Conservation (phyloP, 129 eudicot genomes). For the Centaurea solstitialis region DNA sequence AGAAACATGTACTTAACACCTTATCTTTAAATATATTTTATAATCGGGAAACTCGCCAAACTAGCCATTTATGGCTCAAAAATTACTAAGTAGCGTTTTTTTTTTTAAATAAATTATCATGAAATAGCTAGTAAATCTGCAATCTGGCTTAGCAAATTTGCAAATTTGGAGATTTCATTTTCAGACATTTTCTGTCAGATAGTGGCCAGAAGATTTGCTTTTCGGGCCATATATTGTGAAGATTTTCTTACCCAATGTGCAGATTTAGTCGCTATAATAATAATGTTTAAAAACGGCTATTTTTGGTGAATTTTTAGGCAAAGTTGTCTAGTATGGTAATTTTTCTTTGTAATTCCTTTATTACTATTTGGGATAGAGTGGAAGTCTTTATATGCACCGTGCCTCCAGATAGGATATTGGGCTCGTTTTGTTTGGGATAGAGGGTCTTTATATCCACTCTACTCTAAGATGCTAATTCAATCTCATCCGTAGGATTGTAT, state of each 20-base stretch:
- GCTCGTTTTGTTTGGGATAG: neutral
- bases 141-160: neutral
- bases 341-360: neutral
- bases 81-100: neutral
- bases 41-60: neutral
- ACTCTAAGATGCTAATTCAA: neutral
- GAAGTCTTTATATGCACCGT: neutral
- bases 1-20: neutral
- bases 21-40: neutral
- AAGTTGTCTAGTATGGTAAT: neutral
- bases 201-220: neutral
- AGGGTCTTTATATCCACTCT: too few species aligned
- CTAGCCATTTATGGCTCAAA: neutral
- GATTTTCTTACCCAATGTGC: neutral
- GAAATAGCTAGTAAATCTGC: neutral
- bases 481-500: slow-evolving; percentile 40
- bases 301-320: neutral
- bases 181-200: neutral
- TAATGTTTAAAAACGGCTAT: neutral
- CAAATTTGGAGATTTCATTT: neutral
- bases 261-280: neutral
- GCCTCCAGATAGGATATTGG: neutral
- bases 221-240: neutral
- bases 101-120: neutral
- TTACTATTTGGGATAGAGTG: neutral